Evolutionary conservation across 768 basidiomycete genomes (phyloP).

Genomic region (Leccinum pellstonianum): DNA sequence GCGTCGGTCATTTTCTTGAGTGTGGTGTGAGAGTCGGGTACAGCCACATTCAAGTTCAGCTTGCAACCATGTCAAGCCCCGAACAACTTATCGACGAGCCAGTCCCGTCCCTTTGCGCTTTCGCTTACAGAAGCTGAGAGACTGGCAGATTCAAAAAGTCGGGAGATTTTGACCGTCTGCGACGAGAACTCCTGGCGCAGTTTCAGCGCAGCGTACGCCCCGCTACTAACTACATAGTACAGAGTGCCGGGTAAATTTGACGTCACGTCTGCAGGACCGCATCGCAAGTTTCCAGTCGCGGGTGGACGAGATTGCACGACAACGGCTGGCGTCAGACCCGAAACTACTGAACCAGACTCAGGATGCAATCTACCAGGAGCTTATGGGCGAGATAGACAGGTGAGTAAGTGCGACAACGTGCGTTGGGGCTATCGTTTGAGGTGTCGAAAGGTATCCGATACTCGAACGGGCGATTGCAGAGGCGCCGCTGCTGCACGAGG

Average conservation of each 20-base stretch:
- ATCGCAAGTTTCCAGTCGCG: slow-evolving; percentile 53
- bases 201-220: slow-evolving; percentile 59
- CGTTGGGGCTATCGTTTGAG: not conserved
- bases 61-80: slow-evolving; percentile 46
- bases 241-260: not conserved
- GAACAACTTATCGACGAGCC: slow-evolving; percentile 66
- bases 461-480: slow-evolving; percentile 62
- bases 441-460: slow-evolving; percentile 54
- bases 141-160: slow-evolving; percentile 68
- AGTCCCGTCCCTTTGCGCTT: slow-evolving; percentile 14
- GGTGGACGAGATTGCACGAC: slow-evolving; percentile 59
- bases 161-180: slow-evolving; percentile 72
- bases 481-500: slow-evolving; percentile 48
- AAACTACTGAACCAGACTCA: slow-evolving; percentile 51
- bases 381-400: slow-evolving; percentile 75
- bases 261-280: slow-evolving; percentile 40
- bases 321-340: slow-evolving; percentile 53
- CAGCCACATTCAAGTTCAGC: slow-evolving; percentile 23
- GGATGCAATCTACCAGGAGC: slow-evolving; percentile 55
- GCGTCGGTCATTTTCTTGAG: slow-evolving; percentile 34
- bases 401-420: slow-evolving; percentile 16
- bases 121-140: not conserved
- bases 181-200: slow-evolving; percentile 59
- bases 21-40: not conserved
- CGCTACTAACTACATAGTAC: not conserved